Percentiles rank a stretch among this genome's conserved stretches.
These are phyloP conservation scores for Hyphodiscus sp. DNA, from an alignment of 2,329 filamentous ascomycete species.

Conservation along the genomic window DNA sequence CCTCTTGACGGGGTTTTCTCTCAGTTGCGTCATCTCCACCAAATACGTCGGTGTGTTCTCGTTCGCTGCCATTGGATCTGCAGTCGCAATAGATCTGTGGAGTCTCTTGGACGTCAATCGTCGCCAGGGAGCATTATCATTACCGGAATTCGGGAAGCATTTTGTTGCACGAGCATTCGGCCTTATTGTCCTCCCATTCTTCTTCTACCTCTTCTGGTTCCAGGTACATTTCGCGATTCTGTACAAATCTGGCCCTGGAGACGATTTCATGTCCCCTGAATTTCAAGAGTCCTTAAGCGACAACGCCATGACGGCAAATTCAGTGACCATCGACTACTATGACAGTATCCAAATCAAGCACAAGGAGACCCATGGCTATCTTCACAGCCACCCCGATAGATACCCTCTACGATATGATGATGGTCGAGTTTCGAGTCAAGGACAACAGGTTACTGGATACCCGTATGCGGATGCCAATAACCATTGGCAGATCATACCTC, in stretches of 20 bases:
- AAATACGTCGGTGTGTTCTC: conserved; percentile 97
- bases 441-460: conserved; percentile 96
- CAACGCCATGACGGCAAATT: conserved; percentile 85
- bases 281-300: conserved; percentile 97
- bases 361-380: conserved; percentile 95
- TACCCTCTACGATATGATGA: conserved; percentile 97
- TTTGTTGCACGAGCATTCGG: conserved; percentile 82
- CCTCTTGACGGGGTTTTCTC: conserved; percentile 83
- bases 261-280: conserved; percentile 97
- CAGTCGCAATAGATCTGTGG: conserved; percentile 92
- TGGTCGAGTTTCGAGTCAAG: conserved; percentile 92
- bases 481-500: conserved; percentile 87
- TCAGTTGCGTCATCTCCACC: conserved; percentile 96
- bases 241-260: conserved; percentile 80
- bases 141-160: conserved; percentile 80
- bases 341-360: conserved; percentile 83
- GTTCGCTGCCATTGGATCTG: conserved; percentile 93
- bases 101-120: conserved; percentile 86
- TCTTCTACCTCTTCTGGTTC: conserved; percentile 99
- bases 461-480: conserved; percentile 99
- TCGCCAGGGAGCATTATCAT: conserved; percentile 68
- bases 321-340: conserved; percentile 82
- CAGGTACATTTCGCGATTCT: conserved; percentile 96
- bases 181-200: conserved; percentile 83
- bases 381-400: conserved; percentile 83